Percentiles rank a stretch among this genome's conserved stretches.
Evolutionary conservation across 2,329 filamentous ascomycete species (phyloP).

Genomic region (Colletotrichum caudatum): DNA sequence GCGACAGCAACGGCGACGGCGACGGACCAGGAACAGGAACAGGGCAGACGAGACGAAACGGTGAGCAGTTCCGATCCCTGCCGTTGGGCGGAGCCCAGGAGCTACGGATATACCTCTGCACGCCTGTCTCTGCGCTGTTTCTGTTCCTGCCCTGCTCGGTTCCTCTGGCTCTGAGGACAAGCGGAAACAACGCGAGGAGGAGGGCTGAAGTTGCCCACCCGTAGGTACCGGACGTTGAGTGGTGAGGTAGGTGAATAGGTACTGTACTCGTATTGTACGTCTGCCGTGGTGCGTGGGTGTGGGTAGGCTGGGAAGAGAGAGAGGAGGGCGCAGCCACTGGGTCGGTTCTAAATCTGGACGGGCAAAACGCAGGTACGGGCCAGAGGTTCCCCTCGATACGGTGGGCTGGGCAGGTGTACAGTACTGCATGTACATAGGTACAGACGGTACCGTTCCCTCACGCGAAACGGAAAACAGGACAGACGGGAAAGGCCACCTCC

Average conservation of each 20-base stretch:
- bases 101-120: neutral
- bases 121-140: constrained; percentile 41
- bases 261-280: neutral
- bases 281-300: neutral
- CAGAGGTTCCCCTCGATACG: neutral
- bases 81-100: neutral
- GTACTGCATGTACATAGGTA: too few species aligned
- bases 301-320: constrained; percentile 41
- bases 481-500: neutral
- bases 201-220: constrained; percentile 41
- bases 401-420: neutral
- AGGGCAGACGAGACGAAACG: constrained; percentile 48
- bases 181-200: constrained; percentile 57
- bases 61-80: constrained; percentile 39
- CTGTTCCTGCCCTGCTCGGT: constrained; percentile 42
- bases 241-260: constrained; percentile 12
- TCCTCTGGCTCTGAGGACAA: constrained; percentile 55
- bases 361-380: constrained; percentile 43
- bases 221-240: constrained; percentile 5
- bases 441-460: neutral
- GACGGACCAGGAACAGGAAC: constrained; percentile 49
- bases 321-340: constrained; percentile 53
- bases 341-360: constrained; percentile 53
- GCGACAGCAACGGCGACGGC: constrained; percentile 9
- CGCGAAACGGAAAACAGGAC: constrained; percentile 20